phyloP scores from a whole-genome alignment of 208 protist species.

The Trypanosoma mega region DNA sequence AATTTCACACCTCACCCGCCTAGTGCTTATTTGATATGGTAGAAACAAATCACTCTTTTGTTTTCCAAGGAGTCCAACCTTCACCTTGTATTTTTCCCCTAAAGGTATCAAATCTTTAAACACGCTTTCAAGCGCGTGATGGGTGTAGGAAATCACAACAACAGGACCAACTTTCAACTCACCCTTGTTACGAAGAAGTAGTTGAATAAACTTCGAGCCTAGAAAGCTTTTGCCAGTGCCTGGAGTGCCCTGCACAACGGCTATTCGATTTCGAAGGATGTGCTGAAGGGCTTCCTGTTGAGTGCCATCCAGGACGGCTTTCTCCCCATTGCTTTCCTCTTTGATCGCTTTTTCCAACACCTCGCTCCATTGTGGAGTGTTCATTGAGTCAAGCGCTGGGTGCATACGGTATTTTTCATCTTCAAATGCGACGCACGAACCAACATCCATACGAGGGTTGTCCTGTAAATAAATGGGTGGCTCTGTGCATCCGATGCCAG shows the following conservation, averaged over 20 bases:
- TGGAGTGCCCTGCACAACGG: conserved; percentile 38
- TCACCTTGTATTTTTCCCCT: neutral
- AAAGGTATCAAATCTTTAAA: conserved; percentile 21
- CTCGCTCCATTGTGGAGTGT: neutral
- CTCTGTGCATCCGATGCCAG: neutral
- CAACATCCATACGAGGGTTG: neutral
- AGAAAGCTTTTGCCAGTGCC: conserved; percentile 51
- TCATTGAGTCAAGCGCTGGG: neutral
- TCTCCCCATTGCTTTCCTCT: neutral
- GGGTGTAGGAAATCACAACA: conserved; percentile 31
- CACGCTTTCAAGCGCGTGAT: conserved; percentile 45
- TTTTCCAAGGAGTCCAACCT: conserved; percentile 1
- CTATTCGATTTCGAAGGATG: conserved; percentile 20
- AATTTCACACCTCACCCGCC: neutral
- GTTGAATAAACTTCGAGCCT: conserved; percentile 29
- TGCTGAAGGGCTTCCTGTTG: conserved; percentile 24
- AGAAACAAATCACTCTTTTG: neutral
- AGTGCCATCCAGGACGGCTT: conserved; percentile 15
- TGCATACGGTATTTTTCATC: neutral
- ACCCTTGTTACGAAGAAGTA: conserved; percentile 21
- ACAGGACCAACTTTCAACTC: conserved; percentile 21
- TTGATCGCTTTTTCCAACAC: neutral
- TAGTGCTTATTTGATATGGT: neutral
- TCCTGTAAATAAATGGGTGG: conserved; percentile 6
- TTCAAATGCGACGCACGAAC: neutral